A percentile compares a stretch with the other conserved stretches of the same genome.
These are phyloP conservation scores for Irpex lacteus DNA, from an alignment of 1,284 basidiomycete species.

Conservation along the genomic window DNA sequence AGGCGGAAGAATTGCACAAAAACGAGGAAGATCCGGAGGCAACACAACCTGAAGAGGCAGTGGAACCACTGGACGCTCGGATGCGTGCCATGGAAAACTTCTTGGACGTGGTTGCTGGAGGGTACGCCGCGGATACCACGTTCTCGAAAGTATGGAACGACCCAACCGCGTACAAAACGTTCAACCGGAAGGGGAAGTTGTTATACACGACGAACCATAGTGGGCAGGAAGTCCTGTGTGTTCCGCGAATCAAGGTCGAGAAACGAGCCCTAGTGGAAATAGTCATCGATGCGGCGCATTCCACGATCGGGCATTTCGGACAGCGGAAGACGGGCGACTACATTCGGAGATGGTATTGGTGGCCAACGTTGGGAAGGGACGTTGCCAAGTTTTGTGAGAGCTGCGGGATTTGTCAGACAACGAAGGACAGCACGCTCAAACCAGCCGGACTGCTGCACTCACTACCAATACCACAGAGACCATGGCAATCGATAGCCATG, in stretches of 20 bases:
- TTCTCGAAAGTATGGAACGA: background rate
- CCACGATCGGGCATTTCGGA: conserved; percentile 29
- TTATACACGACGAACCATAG: background rate
- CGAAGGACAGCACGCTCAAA: conserved; percentile 20
- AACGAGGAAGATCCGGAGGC: background rate
- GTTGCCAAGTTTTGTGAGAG: conserved; percentile 23
- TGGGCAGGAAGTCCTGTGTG: conserved; percentile 11
- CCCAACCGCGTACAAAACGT: no score
- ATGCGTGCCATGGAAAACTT: background rate
- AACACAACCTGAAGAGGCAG: background rate
- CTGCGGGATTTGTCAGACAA: conserved; percentile 24
- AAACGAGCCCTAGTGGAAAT: conserved; percentile 19
- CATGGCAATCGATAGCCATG: conserved; percentile 33
- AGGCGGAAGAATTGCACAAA: background rate
- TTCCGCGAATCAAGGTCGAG: conserved; percentile 22
- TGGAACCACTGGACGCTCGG: background rate
- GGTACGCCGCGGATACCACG: background rate
- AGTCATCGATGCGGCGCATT: conserved; percentile 27
- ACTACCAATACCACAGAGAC: conserved; percentile 21
- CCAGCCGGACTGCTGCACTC: conserved; percentile 25
- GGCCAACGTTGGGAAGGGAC: conserved; percentile 24
- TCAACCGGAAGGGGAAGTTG: no score
- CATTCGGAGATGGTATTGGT: conserved; percentile 28
- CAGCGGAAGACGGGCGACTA: conserved; percentile 25
- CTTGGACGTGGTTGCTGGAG: background rate